Evolutionary conservation across 2,329 filamentous ascomycete genomes (phyloP), one percentile per base, ranked within the genome.

Genomic region (Sclerotinia sclerotiorum): DNA sequence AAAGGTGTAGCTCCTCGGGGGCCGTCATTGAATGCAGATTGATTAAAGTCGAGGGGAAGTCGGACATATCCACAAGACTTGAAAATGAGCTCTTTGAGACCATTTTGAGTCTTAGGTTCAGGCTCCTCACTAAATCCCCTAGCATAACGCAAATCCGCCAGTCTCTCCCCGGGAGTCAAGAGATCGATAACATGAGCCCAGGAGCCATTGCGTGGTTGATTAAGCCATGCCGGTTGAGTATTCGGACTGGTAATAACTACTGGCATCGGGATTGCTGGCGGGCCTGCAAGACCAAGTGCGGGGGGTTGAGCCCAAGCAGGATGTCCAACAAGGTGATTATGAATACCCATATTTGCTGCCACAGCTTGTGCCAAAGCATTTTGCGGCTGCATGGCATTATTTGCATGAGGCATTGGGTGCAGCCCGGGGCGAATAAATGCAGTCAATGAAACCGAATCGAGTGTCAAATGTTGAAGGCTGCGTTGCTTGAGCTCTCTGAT

Each of bases 401-500:
- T 69, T 51, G 67, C 63, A 46, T 68, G 32, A 17, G 70, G 72
- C 35, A 54, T 65, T 24, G 74, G 76, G 35, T 67, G 69, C 32
- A 63, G 68, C 48, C 65, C 69, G 17, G 64, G 61, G 13, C 77
- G 77, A 2, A 81, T 77, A 46, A 81, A 79, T 0, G 84, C 84
- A 19, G 84, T 87, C 51, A 91, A 78, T 8, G 89, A 92, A 0
- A 91, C 86, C 0, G 87, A 88, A 72, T 90, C 83, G 2, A 92
- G 79, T 11, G 83, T 82, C 21, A 92, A 76, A 27, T 81, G 83
- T 70, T 84, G 80, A 17, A 91, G 77, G 2, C 77, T 80, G 10
- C 78, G 75, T 6, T 79, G 74, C 27, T 82, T 80, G 76, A 88
- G 84, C 5, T 77, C 76, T 2, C 79, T 78, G 69, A 88, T 78